phyloP scores from a whole-genome alignment of 2,329 filamentous ascomycete species.

The Hymenoscyphus albidus region DNA sequence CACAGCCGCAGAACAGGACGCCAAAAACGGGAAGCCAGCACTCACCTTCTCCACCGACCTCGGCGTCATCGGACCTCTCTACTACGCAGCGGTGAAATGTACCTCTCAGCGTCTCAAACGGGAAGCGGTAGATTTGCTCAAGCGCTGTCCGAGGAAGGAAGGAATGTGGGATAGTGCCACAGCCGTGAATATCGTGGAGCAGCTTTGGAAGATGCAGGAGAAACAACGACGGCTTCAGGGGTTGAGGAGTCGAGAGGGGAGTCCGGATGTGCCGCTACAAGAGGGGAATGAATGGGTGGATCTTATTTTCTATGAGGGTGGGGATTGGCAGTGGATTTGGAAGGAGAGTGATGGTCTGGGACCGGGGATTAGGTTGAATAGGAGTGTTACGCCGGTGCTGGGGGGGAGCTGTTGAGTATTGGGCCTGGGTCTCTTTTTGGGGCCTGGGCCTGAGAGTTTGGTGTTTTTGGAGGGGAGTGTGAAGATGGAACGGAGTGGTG shows the following conservation, averaged over 20 bases:
- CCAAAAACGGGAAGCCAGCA: conserved; percentile 22
- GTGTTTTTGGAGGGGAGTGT: not conserved
- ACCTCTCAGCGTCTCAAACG: conserved; percentile 12
- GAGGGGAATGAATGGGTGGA: conserved; percentile 15
- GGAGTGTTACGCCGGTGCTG: not conserved
- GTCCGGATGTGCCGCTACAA: conserved; percentile 8
- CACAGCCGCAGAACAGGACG: conserved; percentile 27
- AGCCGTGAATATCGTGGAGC: conserved; percentile 20
- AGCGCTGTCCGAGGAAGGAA: conserved; percentile 28
- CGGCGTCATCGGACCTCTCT: conserved; percentile 31
- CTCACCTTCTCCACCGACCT: conserved; percentile 32
- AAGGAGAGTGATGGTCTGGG: conserved; percentile 1
- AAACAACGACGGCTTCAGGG: conserved; percentile 13
- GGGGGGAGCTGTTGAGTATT: not conserved
- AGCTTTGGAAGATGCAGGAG: conserved; percentile 29
- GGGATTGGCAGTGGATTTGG: conserved; percentile 28
- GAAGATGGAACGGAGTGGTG: no score
- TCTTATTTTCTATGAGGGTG: conserved; percentile 24
- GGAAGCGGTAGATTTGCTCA: conserved; percentile 27
- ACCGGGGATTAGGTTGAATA: not conserved
- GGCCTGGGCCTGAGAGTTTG: not conserved
- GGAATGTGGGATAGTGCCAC: conserved; percentile 33
- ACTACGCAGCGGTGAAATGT: conserved; percentile 27
- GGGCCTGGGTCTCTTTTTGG: not conserved
- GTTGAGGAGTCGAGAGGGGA: not conserved